Base-by-base conservation (phyloP, 2,329 filamentous ascomycete genomes). In the Penicillium sp. region DNA sequence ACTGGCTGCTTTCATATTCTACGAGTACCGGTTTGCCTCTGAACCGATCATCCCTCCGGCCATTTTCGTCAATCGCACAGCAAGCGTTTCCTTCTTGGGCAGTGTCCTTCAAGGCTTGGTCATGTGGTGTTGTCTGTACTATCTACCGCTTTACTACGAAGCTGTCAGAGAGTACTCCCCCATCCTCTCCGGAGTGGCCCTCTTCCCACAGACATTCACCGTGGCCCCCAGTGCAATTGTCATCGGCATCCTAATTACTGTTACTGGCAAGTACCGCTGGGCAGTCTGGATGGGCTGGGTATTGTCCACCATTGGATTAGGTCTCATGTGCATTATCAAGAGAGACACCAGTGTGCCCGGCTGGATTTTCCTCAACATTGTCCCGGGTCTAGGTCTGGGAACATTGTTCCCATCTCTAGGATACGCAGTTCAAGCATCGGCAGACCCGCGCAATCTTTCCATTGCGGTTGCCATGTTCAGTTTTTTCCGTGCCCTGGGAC, bases 401-500 rank as follows among this genome's bases (percentile, higher is more conserved):
- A 79, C 88, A 51, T 74, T 90, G 5, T 87, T 88, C 70, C 83
- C 87, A 0, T 77, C 81, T n/a, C 83, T 88, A 73, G 79, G 77
- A 0, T 81, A 88, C 29, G 81, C 83, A 1, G 81, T 89, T 21
- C 87, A 90, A 70, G 86, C 87, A 7, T 78, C 84, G 1, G 79
- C 82, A 1, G 75, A 77, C 1, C 79, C 78, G 54, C 77, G 79
- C 52, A 81, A 87, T 63, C 81, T 86, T 36, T 81, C 84, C 1
- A 83, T 84, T 55, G 82, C 84, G 0, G 81, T 82, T 0, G 86
- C 83, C 10, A 83, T 90, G 75, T 88, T 87, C 71, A 82, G 81
- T 49, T 90, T 91, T 75, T 80, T 86, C 62, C 81, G 86, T 13
- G 80, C 82, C 1, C 80, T 89, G 21, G 87, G 87, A 0, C 85